A percentile compares a stretch with the other conserved stretches of the same genome.
Conservation (phyloP, 306 rosid genomes). For the Quercus engelmannii region DNA sequence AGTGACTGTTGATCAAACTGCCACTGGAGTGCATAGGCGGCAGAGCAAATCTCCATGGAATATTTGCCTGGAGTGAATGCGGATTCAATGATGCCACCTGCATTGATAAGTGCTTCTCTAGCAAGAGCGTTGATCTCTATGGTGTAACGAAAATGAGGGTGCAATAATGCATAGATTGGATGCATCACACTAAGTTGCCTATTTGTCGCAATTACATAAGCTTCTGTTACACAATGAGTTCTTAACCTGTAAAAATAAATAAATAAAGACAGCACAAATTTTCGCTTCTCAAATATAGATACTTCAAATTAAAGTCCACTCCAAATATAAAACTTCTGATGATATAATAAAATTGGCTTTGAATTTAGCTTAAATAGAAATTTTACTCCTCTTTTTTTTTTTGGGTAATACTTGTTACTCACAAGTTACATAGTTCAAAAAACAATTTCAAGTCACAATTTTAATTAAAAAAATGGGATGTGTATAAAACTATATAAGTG, state of each 20-base stretch:
- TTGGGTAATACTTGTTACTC: too few relatives aligned
- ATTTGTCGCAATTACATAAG: conserved; percentile 75
- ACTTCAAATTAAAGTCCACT: background rate
- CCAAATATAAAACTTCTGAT: background rate
- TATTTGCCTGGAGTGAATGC: conserved; percentile 60
- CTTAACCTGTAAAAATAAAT: conserved; percentile 49
- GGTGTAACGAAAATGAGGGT: conserved; percentile 86
- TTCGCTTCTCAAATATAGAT: background rate
- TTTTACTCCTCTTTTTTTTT: too few relatives aligned
- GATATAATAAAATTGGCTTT: background rate
- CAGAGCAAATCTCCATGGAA: conserved; percentile 57
- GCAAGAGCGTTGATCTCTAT: conserved; percentile 86
- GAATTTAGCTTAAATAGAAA: too few relatives aligned
- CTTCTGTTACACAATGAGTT: conserved; percentile 76
- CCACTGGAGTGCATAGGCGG: conserved; percentile 63
- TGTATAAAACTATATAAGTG: too few relatives aligned
- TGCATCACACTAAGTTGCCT: conserved; percentile 83
- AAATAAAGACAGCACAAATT: too few relatives aligned
- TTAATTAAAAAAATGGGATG: too few relatives aligned
- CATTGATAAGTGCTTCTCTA: conserved; percentile 68
- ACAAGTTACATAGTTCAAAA: too few relatives aligned
- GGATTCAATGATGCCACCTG: conserved; percentile 62
- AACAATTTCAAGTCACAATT: too few relatives aligned
- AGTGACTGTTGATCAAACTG: conserved; percentile 58
- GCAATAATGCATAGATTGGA: conserved; percentile 67